These are phyloP conservation scores for Acacia pycnantha DNA, from an alignment of 331 rosid species.

Conservation along the genomic window DNA sequence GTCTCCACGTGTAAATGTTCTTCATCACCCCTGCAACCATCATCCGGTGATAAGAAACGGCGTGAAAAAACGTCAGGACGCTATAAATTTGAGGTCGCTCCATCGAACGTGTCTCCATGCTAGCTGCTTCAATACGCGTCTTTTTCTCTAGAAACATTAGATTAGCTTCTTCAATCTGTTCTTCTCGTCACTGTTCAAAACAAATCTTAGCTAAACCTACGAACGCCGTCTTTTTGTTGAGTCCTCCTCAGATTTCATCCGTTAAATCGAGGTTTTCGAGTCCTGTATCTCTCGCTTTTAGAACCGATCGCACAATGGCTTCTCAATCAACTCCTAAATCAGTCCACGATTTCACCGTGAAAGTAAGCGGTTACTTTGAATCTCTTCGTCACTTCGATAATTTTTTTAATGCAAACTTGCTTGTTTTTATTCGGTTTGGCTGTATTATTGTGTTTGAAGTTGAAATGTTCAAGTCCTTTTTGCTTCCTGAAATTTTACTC, in stretches of 20 bases:
- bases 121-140: conserved; percentile 22
- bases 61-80: neutral
- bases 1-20: conserved; percentile 18
- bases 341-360: conserved; percentile 80
- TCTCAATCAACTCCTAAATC: conserved; percentile 54
- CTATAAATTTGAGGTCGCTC: neutral
- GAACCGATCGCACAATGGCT: conserved; percentile 68
- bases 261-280: neutral
- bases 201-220: neutral
- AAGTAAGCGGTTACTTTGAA: conserved; percentile 39
- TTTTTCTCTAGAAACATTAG: neutral
- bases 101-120: neutral
- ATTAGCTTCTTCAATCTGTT: neutral
- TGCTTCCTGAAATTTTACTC: neutral
- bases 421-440: neutral
- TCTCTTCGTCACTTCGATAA: neutral
- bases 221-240: neutral
- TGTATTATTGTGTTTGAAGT: neutral
- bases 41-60: neutral
- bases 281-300: conserved; percentile 18
- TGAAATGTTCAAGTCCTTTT: neutral
- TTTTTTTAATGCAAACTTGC: neutral
- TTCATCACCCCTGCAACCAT: neutral
- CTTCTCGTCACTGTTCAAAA: neutral
- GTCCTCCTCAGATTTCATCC: neutral